Conservation (phyloP, 139 green algal genomes). For the Micractinium sp. region DNA sequence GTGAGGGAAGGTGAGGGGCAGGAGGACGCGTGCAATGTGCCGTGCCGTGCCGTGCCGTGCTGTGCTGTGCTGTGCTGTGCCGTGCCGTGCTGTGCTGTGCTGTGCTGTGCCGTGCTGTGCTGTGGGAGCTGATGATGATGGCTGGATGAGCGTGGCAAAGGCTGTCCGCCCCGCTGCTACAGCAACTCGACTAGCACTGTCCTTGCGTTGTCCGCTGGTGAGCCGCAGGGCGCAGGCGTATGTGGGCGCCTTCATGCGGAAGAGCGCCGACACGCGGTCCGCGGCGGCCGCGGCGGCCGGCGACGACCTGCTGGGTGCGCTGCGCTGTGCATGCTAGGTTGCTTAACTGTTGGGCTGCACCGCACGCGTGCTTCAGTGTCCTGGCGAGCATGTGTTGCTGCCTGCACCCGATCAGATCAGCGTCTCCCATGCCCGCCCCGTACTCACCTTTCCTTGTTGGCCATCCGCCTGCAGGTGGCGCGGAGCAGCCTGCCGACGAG, state of each 20-base stretch:
- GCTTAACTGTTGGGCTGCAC: not conserved
- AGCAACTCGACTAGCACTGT: no score
- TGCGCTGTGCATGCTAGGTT: not conserved
- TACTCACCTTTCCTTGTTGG: no score
- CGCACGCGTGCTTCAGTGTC: not conserved
- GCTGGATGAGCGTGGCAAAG: no score
- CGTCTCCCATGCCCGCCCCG: no score
- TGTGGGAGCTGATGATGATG: no score
- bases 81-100: no score
- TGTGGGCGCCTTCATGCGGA: slow-evolving; percentile 90
- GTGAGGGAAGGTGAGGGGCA: no score
- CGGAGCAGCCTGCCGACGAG: not conserved
- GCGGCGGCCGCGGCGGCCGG: not conserved
- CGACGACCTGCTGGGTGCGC: slow-evolving; percentile 26
- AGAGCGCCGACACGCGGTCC: not conserved
- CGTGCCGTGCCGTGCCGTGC: not conserved
- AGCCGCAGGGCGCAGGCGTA: slow-evolving; percentile 82
- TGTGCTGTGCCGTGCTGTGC: no score
- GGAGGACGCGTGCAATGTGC: no score
- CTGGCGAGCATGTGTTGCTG: not conserved
- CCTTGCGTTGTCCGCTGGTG: no score
- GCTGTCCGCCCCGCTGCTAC: no score
- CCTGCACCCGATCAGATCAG: not conserved
- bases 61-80: not conserved
- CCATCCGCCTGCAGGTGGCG: not conserved